Conservation (phyloP, 163 green algal species). For the Scenedesmus sp. region DNA sequence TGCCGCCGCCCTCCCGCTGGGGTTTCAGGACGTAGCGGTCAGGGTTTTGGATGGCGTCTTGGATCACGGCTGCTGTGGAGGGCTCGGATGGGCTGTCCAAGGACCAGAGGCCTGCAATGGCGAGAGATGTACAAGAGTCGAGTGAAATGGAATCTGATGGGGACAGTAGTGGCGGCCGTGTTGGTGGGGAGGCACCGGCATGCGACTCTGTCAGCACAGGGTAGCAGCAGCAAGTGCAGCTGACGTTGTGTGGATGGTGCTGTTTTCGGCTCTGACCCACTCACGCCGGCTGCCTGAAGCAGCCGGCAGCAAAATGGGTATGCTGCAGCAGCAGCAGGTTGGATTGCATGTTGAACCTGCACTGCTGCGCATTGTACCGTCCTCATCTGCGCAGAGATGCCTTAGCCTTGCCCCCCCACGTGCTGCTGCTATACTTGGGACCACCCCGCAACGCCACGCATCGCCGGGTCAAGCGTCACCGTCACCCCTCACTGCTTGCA, state of each 20-base stretch:
- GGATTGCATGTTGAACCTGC: background rate
- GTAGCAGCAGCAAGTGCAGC: background rate
- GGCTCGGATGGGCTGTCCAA: constrained; percentile 66
- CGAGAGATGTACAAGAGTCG: background rate
- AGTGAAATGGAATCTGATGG: background rate
- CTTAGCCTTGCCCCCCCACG: background rate
- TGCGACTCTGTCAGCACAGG: too few species aligned
- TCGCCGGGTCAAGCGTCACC: constrained; percentile 76
- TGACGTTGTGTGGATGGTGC: too few species aligned
- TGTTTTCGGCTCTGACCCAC: too few species aligned
- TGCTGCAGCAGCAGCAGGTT: background rate
- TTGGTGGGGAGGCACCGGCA: too few species aligned
- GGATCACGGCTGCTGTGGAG: constrained; percentile 54
- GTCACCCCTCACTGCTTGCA: too few species aligned
- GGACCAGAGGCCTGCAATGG: constrained; percentile 64
- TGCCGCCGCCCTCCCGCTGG: constrained; percentile 97
- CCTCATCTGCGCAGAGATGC: constrained; percentile 44
- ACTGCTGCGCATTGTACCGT: background rate
- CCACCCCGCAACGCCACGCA: constrained; percentile 82
- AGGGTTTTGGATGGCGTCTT: constrained; percentile 80
- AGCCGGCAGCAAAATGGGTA: too few species aligned
- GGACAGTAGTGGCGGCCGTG: background rate
- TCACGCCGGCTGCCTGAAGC: too few species aligned
- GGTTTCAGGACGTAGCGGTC: constrained; percentile 96
- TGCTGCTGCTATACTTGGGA: constrained; percentile 63